Evolutionary conservation across 805 yeast species (phyloP), one percentile per base, ranked within the genome.

Genomic region (Saccharomycodes ludwigii): DNA sequence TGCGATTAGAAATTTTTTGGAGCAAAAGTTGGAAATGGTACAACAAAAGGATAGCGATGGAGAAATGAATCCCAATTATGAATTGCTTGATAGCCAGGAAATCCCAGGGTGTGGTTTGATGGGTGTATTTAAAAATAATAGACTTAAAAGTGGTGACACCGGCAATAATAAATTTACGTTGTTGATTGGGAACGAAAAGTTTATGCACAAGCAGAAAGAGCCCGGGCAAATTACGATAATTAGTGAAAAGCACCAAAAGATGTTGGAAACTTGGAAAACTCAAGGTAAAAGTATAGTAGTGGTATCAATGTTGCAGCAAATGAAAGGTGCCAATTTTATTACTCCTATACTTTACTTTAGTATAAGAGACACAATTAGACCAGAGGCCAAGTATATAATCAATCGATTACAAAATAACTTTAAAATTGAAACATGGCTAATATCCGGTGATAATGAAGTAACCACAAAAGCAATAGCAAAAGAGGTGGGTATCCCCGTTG

Each of bases 401-500:
- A 43, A 55, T 6, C 54, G 55, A 5, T 47, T 71, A 9, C 52
- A 59, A 24, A 32, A 34, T 7, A 50, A 50, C 5, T n/a, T n/a
- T n/a, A 64, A 66, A 5, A 67, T 78, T 13, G 65, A 66, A 15
- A 67, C 78, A 31, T 79, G 79, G 74, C 76, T 79, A 81, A 71
- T 80, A 24, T 72, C 84, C 3, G 91, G 91, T 14, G 91, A 80
- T 48, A 77, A 76, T 43, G 62, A 47, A 30, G 46, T 62, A 15
- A 80, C 91, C 0, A 88, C 91, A 1, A 58, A 61, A 17, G 73
- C 82, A 0, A 72, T 80, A 21, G 88, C 78, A 0, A 45, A 51
- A 8, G 76, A 73, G 40, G 58, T 80, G 13, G 80, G 81, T 0
- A 76, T 80, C 12, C 15, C 19, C 13, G 35, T 23, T 8, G 52